These are phyloP conservation scores for Alternaria gaisen DNA, from an alignment of 2,329 filamentous ascomycete genomes.

Conservation along the genomic window DNA sequence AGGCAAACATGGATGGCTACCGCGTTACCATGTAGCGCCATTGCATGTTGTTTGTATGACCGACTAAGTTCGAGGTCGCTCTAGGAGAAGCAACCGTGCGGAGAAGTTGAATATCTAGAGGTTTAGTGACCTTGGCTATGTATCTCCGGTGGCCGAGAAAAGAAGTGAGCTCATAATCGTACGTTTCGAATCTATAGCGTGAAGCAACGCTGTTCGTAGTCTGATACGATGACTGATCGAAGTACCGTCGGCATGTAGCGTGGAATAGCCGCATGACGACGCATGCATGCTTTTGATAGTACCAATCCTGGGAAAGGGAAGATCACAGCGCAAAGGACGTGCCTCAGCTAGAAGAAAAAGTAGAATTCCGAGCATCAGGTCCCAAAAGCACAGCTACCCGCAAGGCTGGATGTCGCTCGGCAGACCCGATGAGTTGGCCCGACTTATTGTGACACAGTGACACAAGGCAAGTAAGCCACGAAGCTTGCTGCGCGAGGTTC, in stretches of 20 bases:
- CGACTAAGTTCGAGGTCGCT: conserved; percentile 16
- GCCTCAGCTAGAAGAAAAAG: conserved; percentile 13
- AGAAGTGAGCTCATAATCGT: not conserved
- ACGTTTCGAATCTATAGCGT: conserved; percentile 7
- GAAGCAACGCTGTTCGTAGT: conserved; percentile 6
- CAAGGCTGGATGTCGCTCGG: conserved; percentile 14
- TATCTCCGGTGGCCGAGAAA: not conserved
- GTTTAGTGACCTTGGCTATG: not conserved
- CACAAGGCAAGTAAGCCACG: conserved; percentile 28
- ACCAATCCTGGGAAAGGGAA: conserved; percentile 1
- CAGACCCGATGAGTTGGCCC: conserved; percentile 20
- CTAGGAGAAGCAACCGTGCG: conserved; percentile 20
- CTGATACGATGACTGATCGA: not conserved
- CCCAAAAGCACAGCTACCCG: conserved; percentile 20
- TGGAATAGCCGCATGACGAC: conserved; percentile 11
- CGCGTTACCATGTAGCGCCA: conserved; percentile 19
- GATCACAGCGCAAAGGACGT: conserved; percentile 8
- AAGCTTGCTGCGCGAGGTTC: conserved; percentile 25
- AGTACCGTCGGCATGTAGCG: not conserved
- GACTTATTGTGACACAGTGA: conserved; percentile 21
- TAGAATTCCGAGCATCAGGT: conserved; percentile 16
- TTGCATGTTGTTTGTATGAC: conserved; percentile 21
- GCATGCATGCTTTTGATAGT: conserved; percentile 9
- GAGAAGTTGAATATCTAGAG: conserved; percentile 18
- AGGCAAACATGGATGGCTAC: conserved; percentile 15